These are phyloP conservation scores for Epichloe festucae DNA, from an alignment of 2,329 filamentous ascomycete species.

Conservation along the genomic window DNA sequence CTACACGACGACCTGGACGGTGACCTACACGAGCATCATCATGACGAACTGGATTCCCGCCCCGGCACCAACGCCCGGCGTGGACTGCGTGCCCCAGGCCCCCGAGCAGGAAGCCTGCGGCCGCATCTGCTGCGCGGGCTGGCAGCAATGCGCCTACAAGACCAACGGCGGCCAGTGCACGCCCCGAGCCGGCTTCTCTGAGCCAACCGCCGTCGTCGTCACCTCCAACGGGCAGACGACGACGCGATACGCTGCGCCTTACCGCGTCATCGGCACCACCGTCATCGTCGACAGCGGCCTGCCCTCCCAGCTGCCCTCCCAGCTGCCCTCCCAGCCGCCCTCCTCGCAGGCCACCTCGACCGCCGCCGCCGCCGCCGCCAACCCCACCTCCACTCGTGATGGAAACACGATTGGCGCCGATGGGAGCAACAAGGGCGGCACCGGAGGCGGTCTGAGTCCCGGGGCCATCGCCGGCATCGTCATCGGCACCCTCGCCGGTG, in stretches of 20 bases:
- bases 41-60: slow-evolving; percentile 35
- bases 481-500: slow-evolving; percentile 56
- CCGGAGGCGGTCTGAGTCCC: slow-evolving; percentile 41
- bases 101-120: slow-evolving; percentile 51
- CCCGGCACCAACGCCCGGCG: slow-evolving; percentile 29
- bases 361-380: slow-evolving; percentile 38
- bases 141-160: slow-evolving; percentile 50
- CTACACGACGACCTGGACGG: slow-evolving; percentile 47
- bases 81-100: slow-evolving; percentile 36
- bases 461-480: slow-evolving; percentile 75
- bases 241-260: slow-evolving; percentile 39
- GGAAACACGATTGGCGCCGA: slow-evolving; percentile 25
- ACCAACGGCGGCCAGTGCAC: slow-evolving; percentile 38
- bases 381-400: slow-evolving; percentile 31
- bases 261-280: slow-evolving; percentile 41
- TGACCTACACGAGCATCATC: slow-evolving; percentile 47
- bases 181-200: slow-evolving; percentile 35
- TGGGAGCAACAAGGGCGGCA: slow-evolving; percentile 26
- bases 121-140: slow-evolving; percentile 53
- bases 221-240: slow-evolving; percentile 36
- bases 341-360: slow-evolving; percentile 36
- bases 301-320: slow-evolving; percentile 27
- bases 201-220: slow-evolving; percentile 28
- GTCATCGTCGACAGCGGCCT: slow-evolving; percentile 40
- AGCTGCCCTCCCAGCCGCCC: slow-evolving; percentile 19